Conservation (phyloP, 2,329 filamentous ascomycete species). For the Aspergillus sp. region DNA sequence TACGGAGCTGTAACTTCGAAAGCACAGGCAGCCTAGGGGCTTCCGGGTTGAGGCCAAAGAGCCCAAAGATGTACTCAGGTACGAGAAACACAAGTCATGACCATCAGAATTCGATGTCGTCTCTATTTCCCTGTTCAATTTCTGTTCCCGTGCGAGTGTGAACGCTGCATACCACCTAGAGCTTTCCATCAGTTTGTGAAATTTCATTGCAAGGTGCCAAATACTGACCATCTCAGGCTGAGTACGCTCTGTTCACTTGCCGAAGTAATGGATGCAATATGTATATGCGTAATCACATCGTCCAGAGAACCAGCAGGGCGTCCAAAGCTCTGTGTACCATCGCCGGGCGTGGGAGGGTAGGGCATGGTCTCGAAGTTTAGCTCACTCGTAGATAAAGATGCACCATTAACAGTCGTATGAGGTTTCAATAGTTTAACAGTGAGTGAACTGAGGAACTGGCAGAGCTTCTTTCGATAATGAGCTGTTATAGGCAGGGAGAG, state of each 20-base stretch:
- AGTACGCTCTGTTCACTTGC: conserved; percentile 92
- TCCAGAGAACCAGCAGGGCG: conserved; percentile 71
- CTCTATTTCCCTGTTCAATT: conserved; percentile 75
- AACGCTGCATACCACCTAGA: conserved; percentile 81
- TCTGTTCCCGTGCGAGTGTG: conserved; percentile 82
- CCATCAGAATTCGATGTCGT: conserved; percentile 28
- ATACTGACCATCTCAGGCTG: conserved; percentile 70
- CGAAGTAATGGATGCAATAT: conserved; percentile 85
- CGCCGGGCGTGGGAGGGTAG: conserved; percentile 72
- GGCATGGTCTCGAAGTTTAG: conserved; percentile 63
- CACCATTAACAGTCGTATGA: neutral
- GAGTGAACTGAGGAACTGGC: conserved; percentile 82
- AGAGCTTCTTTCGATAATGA: conserved; percentile 79
- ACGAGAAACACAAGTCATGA: conserved; percentile 29
- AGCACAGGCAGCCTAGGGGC: conserved; percentile 37
- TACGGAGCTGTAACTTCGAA: conserved; percentile 20
- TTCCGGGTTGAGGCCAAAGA: conserved; percentile 36
- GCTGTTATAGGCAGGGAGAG: conserved; percentile 78
- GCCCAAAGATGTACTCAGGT: conserved; percentile 40
- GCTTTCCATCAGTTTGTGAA: neutral
- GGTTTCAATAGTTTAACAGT: conserved; percentile 82
- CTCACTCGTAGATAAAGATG: conserved; percentile 50
- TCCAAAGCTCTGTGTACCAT: conserved; percentile 47
- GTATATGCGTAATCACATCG: conserved; percentile 88
- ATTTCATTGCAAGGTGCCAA: neutral